Base-by-base conservation (phyloP, 2,329 filamentous ascomycete genomes). In the Raffaelea deltoideospora region DNA sequence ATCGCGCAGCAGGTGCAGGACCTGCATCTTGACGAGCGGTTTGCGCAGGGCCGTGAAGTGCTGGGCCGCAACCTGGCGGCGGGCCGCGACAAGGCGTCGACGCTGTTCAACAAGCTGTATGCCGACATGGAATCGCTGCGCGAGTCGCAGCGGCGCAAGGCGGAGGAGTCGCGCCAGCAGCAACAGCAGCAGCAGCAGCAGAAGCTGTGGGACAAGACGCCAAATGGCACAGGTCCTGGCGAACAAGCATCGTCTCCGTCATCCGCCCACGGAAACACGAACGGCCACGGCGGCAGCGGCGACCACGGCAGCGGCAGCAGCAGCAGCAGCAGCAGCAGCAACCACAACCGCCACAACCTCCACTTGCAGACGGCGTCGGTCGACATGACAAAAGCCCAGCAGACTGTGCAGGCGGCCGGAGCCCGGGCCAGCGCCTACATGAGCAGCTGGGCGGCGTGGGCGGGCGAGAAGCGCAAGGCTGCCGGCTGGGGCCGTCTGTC, bases 1-100 rank as follows among this genome's bases (percentile, higher is more conserved):
- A 70, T 98, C 24, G 77, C 85, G 26, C 82, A 92, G 54, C 90
- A 96, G 58, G 83, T 98, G 34, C 81, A 88, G 46, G 88, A 96
- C 42, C 69, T 96, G 34, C 87, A 96, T 53, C 69, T 96, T 2
- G 90, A 98, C 53, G 90, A 96, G 53, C 75, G 83, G 9, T 76
- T 96, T 40, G 79, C 82, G 1, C 78, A 83, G 41, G 82, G 86
- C 9, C 73, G 77, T 37, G 90, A 96, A 54, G 81, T 79, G 0
- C 66, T 96, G 3, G 85, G 84, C n/a, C 78, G 87, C 41, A 87
- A 93, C 48, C 56, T 95, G n/a, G 81, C 83, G 4, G 84, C 80
- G 1, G 87, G 90, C 0, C 78, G 81, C 38, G 85, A 90, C 49
- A 92, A 88, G 59, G 83, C 93, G 1, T 86, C 79, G 17, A 79